Evolutionary conservation across 2,329 filamentous ascomycete species (phyloP).

Genomic region (Alternaria metachromatica): DNA sequence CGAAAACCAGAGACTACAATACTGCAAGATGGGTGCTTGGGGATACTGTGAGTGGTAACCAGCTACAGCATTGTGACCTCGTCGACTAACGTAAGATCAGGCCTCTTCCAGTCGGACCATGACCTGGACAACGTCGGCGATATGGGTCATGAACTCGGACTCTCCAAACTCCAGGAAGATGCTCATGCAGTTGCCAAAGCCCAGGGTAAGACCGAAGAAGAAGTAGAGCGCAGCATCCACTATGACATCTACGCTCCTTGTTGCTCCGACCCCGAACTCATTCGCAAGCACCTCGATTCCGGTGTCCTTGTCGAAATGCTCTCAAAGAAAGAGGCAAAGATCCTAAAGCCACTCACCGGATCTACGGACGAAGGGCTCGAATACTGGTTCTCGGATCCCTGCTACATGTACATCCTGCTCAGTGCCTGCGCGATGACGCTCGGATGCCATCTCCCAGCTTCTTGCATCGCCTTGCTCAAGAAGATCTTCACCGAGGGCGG

Average conservation of each 20-base stretch:
- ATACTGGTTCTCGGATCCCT: not conserved
- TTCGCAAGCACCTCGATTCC: slow-evolving; percentile 26
- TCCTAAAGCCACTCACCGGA: slow-evolving; percentile 2
- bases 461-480: slow-evolving; percentile 22
- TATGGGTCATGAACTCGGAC: too few species aligned
- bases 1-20: too few species aligned
- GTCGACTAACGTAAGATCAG: slow-evolving; percentile 2
- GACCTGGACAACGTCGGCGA: slow-evolving; percentile 16
- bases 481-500: slow-evolving; percentile 25
- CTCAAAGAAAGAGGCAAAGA: slow-evolving; percentile 15
- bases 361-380: too few species aligned
- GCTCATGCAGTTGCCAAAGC: slow-evolving; percentile 17
- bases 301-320: slow-evolving; percentile 20
- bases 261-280: slow-evolving; percentile 20
- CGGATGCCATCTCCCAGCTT: slow-evolving; percentile 18
- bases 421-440: slow-evolving; percentile 28
- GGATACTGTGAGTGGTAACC: slow-evolving; percentile 12
- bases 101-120: slow-evolving; percentile 31
- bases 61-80: not conserved
- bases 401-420: slow-evolving; percentile 25
- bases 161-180: slow-evolving; percentile 16
- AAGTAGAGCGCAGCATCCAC: not conserved
- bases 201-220: slow-evolving; percentile 11
- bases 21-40: slow-evolving; percentile 30
- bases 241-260: slow-evolving; percentile 12